phyloP scores from a whole-genome alignment of 2,329 filamentous ascomycete species.

The Cladosporium phlei region DNA sequence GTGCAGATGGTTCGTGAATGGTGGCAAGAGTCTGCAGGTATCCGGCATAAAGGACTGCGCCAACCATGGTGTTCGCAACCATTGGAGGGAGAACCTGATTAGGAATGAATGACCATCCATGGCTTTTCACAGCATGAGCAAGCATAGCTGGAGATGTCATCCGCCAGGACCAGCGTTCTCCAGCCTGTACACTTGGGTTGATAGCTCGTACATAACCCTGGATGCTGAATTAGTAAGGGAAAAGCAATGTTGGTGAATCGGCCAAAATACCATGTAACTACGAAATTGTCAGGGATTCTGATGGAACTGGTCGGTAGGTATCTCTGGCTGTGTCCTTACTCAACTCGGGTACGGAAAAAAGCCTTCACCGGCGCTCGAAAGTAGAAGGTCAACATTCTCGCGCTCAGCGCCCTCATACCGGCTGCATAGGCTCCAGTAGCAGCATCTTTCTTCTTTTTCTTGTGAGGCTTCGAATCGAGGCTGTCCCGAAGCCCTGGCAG shows the following conservation, averaged over 20 bases:
- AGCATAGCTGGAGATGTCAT: slow-evolving; percentile 67
- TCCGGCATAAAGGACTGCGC: slow-evolving; percentile 68
- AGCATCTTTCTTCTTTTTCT: slow-evolving; percentile 54
- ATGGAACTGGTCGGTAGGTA: not conserved
- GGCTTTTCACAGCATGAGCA: slow-evolving; percentile 60
- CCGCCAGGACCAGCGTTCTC: slow-evolving; percentile 54
- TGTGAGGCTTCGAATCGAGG: slow-evolving; percentile 14
- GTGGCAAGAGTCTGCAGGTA: slow-evolving; percentile 66
- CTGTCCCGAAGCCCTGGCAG: slow-evolving; percentile 9
- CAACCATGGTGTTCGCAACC: slow-evolving; percentile 68
- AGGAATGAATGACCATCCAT: slow-evolving; percentile 70
- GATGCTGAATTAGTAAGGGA: not conserved
- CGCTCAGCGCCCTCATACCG: slow-evolving; percentile 74
- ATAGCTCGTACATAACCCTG: slow-evolving; percentile 60
- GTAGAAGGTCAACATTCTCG: slow-evolving; percentile 82
- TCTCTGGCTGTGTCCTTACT: slow-evolving; percentile 55
- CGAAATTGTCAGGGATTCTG: slow-evolving; percentile 12
- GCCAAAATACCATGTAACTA: slow-evolving; percentile 53
- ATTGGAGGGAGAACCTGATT: slow-evolving; percentile 73
- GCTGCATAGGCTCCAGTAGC: slow-evolving; percentile 77
- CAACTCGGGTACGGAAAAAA: slow-evolving; percentile 85
- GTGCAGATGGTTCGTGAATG: slow-evolving; percentile 62
- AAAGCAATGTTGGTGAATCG: too few species aligned
- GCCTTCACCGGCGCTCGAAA: slow-evolving; percentile 87
- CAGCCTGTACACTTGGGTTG: slow-evolving; percentile 50